phyloP scores from a whole-genome alignment of 345 rosid species.

The Tarenaya hassleriana region DNA sequence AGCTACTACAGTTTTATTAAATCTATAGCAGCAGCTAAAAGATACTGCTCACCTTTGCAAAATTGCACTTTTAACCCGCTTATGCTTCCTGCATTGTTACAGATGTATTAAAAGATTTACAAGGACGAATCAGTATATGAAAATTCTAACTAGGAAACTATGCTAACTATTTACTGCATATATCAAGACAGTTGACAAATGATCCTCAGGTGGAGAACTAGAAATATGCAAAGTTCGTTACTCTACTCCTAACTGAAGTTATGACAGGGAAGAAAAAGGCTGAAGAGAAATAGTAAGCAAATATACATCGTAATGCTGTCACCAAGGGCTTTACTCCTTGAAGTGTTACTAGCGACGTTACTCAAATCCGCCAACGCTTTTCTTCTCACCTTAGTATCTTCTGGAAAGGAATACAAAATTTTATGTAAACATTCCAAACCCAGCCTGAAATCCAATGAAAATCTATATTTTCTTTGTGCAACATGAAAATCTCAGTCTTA shows the following conservation, averaged over 20 bases:
- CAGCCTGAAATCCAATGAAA: background rate
- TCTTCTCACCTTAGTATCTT: conserved; percentile 41
- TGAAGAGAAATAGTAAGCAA: conserved; percentile 7
- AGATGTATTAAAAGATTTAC: background rate
- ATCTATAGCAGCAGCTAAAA: background rate
- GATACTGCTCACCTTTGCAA: conserved; percentile 22
- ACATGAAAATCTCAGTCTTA: background rate
- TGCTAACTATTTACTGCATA: conserved; percentile 1
- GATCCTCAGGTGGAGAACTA: background rate
- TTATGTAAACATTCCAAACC: conserved; percentile 7
- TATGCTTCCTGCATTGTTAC: conserved; percentile 30
- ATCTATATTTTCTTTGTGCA: background rate
- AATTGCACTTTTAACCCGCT: conserved; percentile 22
- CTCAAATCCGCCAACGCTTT: conserved; percentile 75
- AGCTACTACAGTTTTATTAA: background rate
- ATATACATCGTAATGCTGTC: conserved; percentile 56
- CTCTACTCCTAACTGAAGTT: no score
- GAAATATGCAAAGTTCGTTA: conserved; percentile 10
- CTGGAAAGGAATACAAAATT: conserved; percentile 30
- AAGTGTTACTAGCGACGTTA: conserved; percentile 35
- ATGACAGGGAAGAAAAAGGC: no score
- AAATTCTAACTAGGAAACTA: conserved; percentile 1
- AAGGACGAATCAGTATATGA: conserved; percentile 8
- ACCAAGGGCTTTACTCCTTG: conserved; percentile 29
- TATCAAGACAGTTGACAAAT: conserved; percentile 2